Percentiles rank a stretch among this genome's conserved stretches.
Evolutionary conservation across 495 filamentous ascomycete genomes (phyloP).

Genomic region (Usnea hakonensis): DNA sequence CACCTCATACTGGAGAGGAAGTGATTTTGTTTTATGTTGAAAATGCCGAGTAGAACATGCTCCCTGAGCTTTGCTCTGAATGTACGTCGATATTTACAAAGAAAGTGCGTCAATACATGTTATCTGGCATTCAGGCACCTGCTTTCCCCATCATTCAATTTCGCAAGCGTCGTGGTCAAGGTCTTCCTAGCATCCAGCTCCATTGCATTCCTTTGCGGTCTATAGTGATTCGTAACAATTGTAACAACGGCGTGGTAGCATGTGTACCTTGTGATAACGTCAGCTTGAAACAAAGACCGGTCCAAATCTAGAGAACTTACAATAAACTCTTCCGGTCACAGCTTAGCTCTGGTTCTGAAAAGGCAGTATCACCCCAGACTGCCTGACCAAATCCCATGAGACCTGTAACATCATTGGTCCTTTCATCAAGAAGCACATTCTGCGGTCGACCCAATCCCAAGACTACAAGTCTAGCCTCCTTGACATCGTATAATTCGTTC

Average conservation of each 20-base stretch:
- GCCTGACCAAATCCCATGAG: slow-evolving; percentile 41
- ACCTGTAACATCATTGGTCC: slow-evolving; percentile 38
- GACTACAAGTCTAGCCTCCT: slow-evolving; percentile 48
- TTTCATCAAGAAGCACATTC: slow-evolving; percentile 51
- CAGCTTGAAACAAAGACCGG: slow-evolving; percentile 7
- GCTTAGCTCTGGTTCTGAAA: slow-evolving; percentile 35
- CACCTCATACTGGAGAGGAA: not conserved
- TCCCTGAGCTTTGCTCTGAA: not conserved
- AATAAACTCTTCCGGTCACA: slow-evolving; percentile 36
- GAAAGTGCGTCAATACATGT: not conserved
- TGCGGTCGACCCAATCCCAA: slow-evolving; percentile 46
- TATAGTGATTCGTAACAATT: slow-evolving; percentile 23
- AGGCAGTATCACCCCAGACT: slow-evolving; percentile 43
- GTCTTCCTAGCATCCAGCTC: slow-evolving; percentile 24
- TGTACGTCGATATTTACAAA: not conserved
- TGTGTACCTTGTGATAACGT: slow-evolving; percentile 14
- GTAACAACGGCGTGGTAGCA: slow-evolving; percentile 20
- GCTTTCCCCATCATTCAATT: slow-evolving; percentile 6
- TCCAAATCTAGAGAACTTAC: slow-evolving; percentile 22
- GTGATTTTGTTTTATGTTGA: not conserved
- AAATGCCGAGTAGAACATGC: not conserved
- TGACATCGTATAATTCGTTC: slow-evolving; percentile 48
- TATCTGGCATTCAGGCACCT: not conserved
- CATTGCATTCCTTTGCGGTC: slow-evolving; percentile 9
- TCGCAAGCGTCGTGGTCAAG: slow-evolving; percentile 16